Evolutionary conservation across 768 basidiomycete genomes (phyloP).

Genomic region (Amanita rimosa): DNA sequence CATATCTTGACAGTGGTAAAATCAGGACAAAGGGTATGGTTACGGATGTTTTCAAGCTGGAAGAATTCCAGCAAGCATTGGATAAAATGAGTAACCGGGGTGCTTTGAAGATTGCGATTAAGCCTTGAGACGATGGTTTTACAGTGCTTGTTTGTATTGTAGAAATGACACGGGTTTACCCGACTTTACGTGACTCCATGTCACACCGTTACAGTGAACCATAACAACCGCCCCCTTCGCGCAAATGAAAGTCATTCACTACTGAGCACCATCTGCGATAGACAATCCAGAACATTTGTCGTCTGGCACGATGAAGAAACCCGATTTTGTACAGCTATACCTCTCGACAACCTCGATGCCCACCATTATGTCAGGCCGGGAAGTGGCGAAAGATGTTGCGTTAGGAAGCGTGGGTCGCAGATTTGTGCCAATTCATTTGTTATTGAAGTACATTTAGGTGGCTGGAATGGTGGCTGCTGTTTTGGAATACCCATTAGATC

Average conservation of each 20-base stretch:
- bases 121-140: slow-evolving; percentile 25
- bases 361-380: not conserved
- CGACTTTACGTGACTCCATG: not conserved
- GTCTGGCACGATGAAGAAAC: slow-evolving; percentile 1
- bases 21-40: slow-evolving; percentile 74
- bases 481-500: slow-evolving; percentile 92
- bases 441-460: slow-evolving; percentile 26
- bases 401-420: slow-evolving; percentile 2
- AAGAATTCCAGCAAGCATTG: slow-evolving; percentile 59
- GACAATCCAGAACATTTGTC: not conserved
- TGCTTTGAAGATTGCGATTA: slow-evolving; percentile 52
- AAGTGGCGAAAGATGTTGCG: slow-evolving; percentile 2
- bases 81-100: slow-evolving; percentile 62
- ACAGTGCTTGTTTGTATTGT: not conserved
- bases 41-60: slow-evolving; percentile 53
- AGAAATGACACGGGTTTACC: not conserved
- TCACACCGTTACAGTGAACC: not conserved
- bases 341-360: not conserved
- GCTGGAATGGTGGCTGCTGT: slow-evolving; percentile 79
- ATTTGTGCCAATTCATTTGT: not conserved
- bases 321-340: not conserved
- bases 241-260: not conserved
- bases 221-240: not conserved
- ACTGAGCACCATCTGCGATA: not conserved
- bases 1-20: slow-evolving; percentile 81